Evolutionary conservation across 139 green algal species (phyloP).

Genomic region (Cymbomonas tetramitiformis): DNA sequence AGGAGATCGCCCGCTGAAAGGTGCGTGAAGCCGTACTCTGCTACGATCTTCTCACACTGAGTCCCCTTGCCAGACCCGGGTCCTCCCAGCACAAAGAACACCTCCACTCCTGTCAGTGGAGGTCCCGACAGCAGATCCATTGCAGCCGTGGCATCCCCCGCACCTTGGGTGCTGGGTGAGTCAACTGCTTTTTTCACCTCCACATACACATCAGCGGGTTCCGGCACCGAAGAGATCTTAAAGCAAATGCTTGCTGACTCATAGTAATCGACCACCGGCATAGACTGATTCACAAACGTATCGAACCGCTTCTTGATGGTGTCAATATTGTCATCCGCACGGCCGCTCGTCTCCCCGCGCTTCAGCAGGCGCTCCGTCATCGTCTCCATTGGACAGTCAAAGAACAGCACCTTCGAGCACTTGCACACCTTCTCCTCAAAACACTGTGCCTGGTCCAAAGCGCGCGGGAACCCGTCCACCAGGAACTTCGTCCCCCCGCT

Average conservation of each 20-base stretch:
- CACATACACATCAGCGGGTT: conserved; percentile 4
- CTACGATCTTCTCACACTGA: conserved; percentile 24
- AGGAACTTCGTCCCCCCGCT: conserved; percentile 31
- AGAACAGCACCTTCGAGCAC: conserved; percentile 26
- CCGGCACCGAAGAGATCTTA: conserved; percentile 4
- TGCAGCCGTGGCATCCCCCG: not conserved
- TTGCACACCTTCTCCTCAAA: conserved; percentile 11
- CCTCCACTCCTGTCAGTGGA: not conserved
- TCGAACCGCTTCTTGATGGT: conserved; percentile 50
- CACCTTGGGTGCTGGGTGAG: not conserved
- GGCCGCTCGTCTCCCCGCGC: conserved; percentile 44
- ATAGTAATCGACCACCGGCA: conserved; percentile 9
- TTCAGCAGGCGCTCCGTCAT: conserved; percentile 39
- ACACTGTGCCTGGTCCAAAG: conserved; percentile 22
- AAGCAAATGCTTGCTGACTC: not conserved
- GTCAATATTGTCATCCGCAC: conserved; percentile 53
- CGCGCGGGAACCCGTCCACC: conserved; percentile 31
- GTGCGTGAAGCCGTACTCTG: conserved; percentile 18
- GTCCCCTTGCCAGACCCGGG: conserved; percentile 19
- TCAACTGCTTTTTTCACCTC: conserved; percentile 4
- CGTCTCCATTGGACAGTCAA: conserved; percentile 29
- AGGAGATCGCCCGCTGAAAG: conserved; percentile 52
- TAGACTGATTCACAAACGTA: conserved; percentile 18
- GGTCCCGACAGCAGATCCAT: not conserved
- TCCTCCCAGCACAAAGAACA: conserved; percentile 19